Evolutionary conservation across 306 rosid species (phyloP), one percentile per base, ranked within the genome.

Genomic region (Pyrus pyrifolia): DNA sequence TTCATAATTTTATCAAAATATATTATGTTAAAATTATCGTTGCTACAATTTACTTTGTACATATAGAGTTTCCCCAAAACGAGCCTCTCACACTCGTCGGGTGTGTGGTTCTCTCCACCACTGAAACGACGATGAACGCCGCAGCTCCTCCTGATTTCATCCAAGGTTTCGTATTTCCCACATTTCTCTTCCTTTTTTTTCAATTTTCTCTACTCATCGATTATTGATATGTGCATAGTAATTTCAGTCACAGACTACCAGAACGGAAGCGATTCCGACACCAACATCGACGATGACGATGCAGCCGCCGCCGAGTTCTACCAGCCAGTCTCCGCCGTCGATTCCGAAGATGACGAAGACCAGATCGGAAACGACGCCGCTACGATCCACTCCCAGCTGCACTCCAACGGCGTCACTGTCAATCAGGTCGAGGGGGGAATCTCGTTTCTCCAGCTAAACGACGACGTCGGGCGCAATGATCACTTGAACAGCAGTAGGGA

Each of bases 201-300:
- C 9, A 18, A 46, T 65, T 68, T 67, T 69, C 31, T 15, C 19
- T 44, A 8, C 15, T 19, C 2, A 33, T 51, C 4, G 35, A 9
- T 40, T 45, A 52, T 23, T 35, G 3, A 53, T 63, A 61, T 83
- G 77, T 71, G 35, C 72, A 11, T 45, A 12, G 5, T 40, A 0
- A 33, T 5, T 66, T 79, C 53, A 64, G 74, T 70, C 45, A 58
- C 84, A 85, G 97, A 83, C 19, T 77, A 76, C 68, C 85, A 80
- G 71, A 72, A 84, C 78, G 98, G 73, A 53, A 92, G 96, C 88
- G 97, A 95, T 80, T 89, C 99, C 3, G 99, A 92, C 63, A 70
- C 88, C 14, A 89, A 85, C 83, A 63, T 86, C 68, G 91, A 83
- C 25, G 91, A 76, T 23, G 78, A 19, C 21, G 21, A 72, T 51